These are phyloP conservation scores for Macrotyloma uniflorum DNA, from an alignment of 306 rosid species.

Conservation along the genomic window DNA sequence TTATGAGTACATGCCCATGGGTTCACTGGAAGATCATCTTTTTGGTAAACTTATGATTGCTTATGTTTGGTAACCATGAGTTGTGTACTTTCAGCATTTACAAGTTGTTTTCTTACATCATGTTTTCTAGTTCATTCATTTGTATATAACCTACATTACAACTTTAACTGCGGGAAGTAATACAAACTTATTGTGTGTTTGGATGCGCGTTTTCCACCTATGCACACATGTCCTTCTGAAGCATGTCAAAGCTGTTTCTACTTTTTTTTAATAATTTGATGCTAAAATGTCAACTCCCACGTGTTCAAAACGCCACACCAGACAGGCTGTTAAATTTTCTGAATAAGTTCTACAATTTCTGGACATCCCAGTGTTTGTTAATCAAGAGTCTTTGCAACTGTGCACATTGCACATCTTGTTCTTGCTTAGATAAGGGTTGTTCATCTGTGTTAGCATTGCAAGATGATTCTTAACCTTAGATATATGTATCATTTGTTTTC, in stretches of 20 bases:
- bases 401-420: background rate
- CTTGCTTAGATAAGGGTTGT: conserved; percentile 12
- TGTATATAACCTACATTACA: background rate
- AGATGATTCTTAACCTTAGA: conserved; percentile 12
- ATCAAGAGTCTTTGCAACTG: conserved; percentile 5
- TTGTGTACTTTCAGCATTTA: background rate
- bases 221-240: background rate
- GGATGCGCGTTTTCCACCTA: background rate
- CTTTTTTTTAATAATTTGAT: background rate
- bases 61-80: background rate
- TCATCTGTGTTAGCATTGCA: conserved; percentile 20
- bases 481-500: conserved; percentile 5
- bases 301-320: background rate
- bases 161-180: background rate
- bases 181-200: background rate
- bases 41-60: conserved; percentile 54
- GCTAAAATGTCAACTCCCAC: background rate
- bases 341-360: background rate
- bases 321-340: background rate
- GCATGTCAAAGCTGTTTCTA: background rate
- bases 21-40: conserved; percentile 83
- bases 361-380: background rate
- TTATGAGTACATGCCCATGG: conserved; percentile 87
- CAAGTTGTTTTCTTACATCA: background rate
- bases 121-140: background rate